Conservation (phyloP, 2,329 filamentous ascomycete genomes). For the Hypoxylon sp. region DNA sequence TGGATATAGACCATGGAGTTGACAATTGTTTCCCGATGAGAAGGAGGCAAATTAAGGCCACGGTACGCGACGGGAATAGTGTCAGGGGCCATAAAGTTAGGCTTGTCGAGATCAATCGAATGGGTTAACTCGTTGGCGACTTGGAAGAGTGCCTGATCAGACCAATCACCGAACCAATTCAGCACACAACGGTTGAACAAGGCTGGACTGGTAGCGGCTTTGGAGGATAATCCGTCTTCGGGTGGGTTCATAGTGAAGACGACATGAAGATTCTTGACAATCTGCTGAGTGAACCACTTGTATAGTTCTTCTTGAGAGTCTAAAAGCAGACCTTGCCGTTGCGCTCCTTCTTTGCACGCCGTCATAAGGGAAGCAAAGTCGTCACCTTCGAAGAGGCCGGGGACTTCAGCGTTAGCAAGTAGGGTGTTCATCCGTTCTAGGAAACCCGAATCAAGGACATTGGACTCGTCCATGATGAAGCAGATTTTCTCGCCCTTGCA, state of each 20-base stretch:
- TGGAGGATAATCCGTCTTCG: conserved; percentile 92
- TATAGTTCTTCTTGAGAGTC: conserved; percentile 99
- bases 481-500: conserved; percentile 99
- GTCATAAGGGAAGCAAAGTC: conserved; percentile 99
- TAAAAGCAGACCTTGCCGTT: conserved; percentile 92
- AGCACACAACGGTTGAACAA: conserved; percentile 99
- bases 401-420: conserved; percentile 98
- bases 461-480: conserved; percentile 99
- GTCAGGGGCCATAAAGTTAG: conserved; percentile 88
- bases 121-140: conserved; percentile 96
- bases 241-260: conserved; percentile 99
- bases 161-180: conserved; percentile 99
- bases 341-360: conserved; percentile 97
- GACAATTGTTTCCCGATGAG: conserved; percentile 91
- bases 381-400: conserved; percentile 98
- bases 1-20: conserved; percentile 99
- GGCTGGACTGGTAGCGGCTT: conserved; percentile 96
- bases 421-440: conserved; percentile 99
- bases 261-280: conserved; percentile 98
- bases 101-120: conserved; percentile 93
- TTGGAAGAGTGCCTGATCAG: conserved; percentile 98
- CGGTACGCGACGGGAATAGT: conserved; percentile 94
- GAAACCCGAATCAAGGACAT: conserved; percentile 98
- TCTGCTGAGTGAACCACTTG: conserved; percentile 99
- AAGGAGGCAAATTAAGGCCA: conserved; percentile 85